These are phyloP conservation scores for Brasenia schreberi DNA, from an alignment of 164 flowering plant species.

Conservation along the genomic window DNA sequence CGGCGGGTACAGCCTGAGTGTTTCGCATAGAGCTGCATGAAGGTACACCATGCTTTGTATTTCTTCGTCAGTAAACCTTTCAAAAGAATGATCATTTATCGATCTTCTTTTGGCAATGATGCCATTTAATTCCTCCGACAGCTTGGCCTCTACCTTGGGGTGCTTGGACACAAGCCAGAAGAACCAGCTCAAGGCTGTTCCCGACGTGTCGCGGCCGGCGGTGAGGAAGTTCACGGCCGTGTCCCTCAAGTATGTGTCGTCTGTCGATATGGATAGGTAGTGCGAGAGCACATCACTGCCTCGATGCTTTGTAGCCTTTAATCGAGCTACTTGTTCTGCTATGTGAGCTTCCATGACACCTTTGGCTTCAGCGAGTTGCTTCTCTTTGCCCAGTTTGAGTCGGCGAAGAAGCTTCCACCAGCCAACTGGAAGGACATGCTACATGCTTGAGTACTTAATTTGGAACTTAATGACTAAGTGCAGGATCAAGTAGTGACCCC, in stretches of 20 bases:
- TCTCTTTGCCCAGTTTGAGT: constrained; percentile 10
- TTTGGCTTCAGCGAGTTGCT: not conserved
- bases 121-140: constrained; percentile 19
- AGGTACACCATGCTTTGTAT: constrained; percentile 16
- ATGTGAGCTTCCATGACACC: not conserved
- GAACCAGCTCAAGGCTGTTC: constrained; percentile 33
- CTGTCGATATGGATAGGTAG: not conserved
- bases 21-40: constrained; percentile 20
- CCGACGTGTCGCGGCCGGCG: constrained; percentile 33
- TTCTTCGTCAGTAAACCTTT: constrained; percentile 10
- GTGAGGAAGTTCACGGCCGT: constrained; percentile 16
- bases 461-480: too few species aligned
- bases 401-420: constrained; percentile 10
- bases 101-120: not conserved
- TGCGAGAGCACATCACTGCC: constrained; percentile 1
- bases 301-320: not conserved
- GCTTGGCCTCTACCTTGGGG: constrained; percentile 20
- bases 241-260: constrained; percentile 20
- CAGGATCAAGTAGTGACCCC: too few species aligned
- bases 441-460: constrained; percentile 6
- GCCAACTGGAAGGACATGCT: constrained; percentile 2
- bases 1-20: constrained; percentile 19
- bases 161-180: constrained; percentile 25
- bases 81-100: too few species aligned
- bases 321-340: not conserved